A percentile compares a stretch with the other conserved stretches of the same genome.
Conservation (phyloP, 306 rosid genomes). For the Castanea mollissima region DNA sequence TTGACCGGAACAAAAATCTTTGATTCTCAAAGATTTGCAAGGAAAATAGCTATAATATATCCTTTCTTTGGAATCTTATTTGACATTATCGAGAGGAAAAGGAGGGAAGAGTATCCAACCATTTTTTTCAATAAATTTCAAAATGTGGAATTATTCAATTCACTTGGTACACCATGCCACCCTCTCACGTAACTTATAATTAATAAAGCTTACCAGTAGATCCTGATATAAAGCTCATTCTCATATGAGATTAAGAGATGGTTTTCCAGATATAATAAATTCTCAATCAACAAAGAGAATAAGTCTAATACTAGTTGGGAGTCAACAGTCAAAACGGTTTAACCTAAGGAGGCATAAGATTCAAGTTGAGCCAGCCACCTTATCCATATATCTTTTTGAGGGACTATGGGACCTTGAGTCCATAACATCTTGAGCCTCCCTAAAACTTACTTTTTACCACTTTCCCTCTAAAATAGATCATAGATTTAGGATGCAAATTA, state of each 20-base stretch:
- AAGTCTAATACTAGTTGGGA: not conserved
- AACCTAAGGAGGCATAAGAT: not conserved
- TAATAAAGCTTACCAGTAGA: too few relatives aligned
- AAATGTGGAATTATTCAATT: too few relatives aligned
- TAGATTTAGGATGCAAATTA: constrained; percentile 7
- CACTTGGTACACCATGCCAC: too few relatives aligned
- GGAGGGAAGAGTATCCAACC: not conserved
- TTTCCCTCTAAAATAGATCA: constrained; percentile 18
- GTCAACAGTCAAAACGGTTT: constrained; percentile 14
- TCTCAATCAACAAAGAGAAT: not conserved
- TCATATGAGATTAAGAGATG: too few relatives aligned
- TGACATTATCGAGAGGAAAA: not conserved
- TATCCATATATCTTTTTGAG: constrained; percentile 22
- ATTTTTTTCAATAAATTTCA: not conserved
- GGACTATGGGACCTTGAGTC: not conserved
- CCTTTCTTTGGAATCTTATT: not conserved
- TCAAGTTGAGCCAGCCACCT: constrained; percentile 23
- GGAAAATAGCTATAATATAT: constrained; percentile 12
- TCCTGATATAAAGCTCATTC: too few relatives aligned
- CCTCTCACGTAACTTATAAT: too few relatives aligned
- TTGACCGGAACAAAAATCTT: not conserved
- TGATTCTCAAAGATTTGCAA: constrained; percentile 36
- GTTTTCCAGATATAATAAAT: too few relatives aligned
- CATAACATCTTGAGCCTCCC: not conserved
- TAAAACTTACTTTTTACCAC: not conserved